phyloP scores from a whole-genome alignment of 805 yeast genomes.

The Zygoascus ofunaensis region DNA sequence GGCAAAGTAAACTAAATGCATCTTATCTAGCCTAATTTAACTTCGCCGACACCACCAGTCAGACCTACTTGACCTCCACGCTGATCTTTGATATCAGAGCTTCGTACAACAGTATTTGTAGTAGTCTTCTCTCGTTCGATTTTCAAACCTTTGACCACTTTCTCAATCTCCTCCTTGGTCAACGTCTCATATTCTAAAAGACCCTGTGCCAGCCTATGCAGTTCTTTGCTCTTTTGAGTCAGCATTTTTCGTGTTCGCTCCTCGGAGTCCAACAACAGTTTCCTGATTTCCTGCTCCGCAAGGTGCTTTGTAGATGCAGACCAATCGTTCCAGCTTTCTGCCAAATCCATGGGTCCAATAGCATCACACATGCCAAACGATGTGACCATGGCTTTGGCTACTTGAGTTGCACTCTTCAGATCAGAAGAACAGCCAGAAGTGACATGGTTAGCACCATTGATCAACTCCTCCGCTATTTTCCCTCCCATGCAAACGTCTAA shows the following conservation, averaged over 20 bases:
- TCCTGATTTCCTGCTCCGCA: conserved; percentile 89
- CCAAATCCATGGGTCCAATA: conserved; percentile 84
- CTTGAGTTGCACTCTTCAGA: conserved; percentile 77
- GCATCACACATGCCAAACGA: conserved; percentile 92
- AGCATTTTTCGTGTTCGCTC: conserved; percentile 66
- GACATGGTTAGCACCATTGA: conserved; percentile 84
- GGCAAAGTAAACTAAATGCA: not conserved
- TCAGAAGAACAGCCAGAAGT: conserved; percentile 95
- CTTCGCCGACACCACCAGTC: conserved; percentile 5
- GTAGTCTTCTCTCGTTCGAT: conserved; percentile 58
- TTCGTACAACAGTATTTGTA: conserved; percentile 66
- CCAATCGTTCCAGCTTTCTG: conserved; percentile 94
- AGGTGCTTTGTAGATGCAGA: conserved; percentile 76
- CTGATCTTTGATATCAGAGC: conserved; percentile 26
- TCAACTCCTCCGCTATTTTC: conserved; percentile 87
- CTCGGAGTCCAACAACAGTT: conserved; percentile 64
- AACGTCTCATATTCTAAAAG: conserved; percentile 91
- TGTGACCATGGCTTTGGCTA: conserved; percentile 95
- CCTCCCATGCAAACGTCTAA: conserved; percentile 99
- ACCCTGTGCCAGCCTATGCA: conserved; percentile 85
- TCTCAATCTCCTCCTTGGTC: conserved; percentile 82
- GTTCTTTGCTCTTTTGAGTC: conserved; percentile 52
- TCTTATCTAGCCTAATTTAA: not conserved
- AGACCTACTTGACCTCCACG: conserved; percentile 16
- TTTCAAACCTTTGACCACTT: conserved; percentile 70